These are phyloP conservation scores for Pleurotus tuber-regium DNA, from an alignment of 768 basidiomycete genomes.

Conservation along the genomic window DNA sequence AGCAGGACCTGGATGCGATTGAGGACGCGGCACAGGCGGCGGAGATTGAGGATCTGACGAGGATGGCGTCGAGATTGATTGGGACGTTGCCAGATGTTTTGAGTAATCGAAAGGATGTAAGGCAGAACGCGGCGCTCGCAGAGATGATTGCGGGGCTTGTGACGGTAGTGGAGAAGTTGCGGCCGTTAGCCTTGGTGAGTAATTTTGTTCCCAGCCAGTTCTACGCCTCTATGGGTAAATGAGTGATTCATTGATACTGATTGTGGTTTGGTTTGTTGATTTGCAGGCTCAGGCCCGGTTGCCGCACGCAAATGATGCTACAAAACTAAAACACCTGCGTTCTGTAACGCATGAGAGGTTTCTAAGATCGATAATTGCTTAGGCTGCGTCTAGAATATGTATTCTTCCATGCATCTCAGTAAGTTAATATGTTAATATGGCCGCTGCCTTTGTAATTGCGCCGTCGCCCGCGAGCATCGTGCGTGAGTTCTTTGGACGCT, in stretches of 20 bases:
- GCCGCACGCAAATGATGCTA: constrained; percentile 50
- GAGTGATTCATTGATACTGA: not conserved
- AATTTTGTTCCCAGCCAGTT: constrained; percentile 8
- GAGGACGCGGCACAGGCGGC: constrained; percentile 44
- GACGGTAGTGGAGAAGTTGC: constrained; percentile 53
- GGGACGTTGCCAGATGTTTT: constrained; percentile 68
- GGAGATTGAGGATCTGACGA: constrained; percentile 60
- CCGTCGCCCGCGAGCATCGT: too few species aligned
- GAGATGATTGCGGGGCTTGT: constrained; percentile 72
- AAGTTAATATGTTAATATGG: constrained; percentile 4
- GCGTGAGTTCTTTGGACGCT: too few species aligned
- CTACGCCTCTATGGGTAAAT: too few species aligned
- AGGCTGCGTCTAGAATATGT: too few species aligned
- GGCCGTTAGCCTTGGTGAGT: constrained; percentile 62
- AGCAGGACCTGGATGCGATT: constrained; percentile 35
- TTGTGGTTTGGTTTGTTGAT: constrained; percentile 10
- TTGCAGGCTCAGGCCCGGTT: constrained; percentile 42
- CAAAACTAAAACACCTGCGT: constrained; percentile 61
- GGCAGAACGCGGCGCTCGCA: constrained; percentile 67
- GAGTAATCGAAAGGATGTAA: constrained; percentile 50
- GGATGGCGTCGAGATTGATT: constrained; percentile 63
- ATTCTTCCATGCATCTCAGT: not conserved
- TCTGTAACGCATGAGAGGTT: constrained; percentile 65
- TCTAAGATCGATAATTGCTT: constrained; percentile 25
- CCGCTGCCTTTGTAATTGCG: constrained; percentile 1